Base-by-base conservation (phyloP, 352 stramenopile species). In the Globisporangium spinosum region DNA sequence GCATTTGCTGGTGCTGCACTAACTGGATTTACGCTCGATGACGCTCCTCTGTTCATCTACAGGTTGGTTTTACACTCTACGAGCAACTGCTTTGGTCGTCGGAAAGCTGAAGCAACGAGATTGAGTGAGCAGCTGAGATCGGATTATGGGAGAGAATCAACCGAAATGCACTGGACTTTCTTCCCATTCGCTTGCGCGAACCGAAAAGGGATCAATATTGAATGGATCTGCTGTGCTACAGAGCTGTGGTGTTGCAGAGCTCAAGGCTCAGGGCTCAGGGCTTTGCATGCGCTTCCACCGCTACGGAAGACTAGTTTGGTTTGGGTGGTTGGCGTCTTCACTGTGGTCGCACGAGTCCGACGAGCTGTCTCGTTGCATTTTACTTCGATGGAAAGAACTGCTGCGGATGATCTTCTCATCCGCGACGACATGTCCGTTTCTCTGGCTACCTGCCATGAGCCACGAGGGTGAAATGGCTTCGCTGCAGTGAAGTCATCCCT, bases 41-140 rank as follows among this genome's bases (percentile, higher is more conserved):
- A 56, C 22, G 49, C n/a, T 23, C 49, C 23, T 29, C 8, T 27
- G 22, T 56, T 56, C 49, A 56, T 56, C 49, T 56, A 56, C 49
- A 56, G 49, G 22, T 27, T 56, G 49, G n/a, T 27, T 22, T 23
- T 2, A 23, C 29, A 32, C 29, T 32, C 4, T 32, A 32, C 17
- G 43, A 51, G 43, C 43, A 51, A 22, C 43, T 51, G 43, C 43
- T 22, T 51, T 51, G 43, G 15, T 51, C 43, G 5, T 12, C 43
- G 43, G 43, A 51, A 51, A 51, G 43, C 43, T 51, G 43, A 51
- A 51, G 43, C 13, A n/a, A 3, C 15, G 38, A 43, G 35, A 45
- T 23, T 23, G 40, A 51, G 22, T 22, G 40, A 51, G 43, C 43
- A 23, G 43, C 43, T 51, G 43, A 51, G 43, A 22, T 51, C 7